Evolutionary conservation across 2,329 filamentous ascomycete genomes (phyloP).

Genomic region (Huntiella abstrusa): DNA sequence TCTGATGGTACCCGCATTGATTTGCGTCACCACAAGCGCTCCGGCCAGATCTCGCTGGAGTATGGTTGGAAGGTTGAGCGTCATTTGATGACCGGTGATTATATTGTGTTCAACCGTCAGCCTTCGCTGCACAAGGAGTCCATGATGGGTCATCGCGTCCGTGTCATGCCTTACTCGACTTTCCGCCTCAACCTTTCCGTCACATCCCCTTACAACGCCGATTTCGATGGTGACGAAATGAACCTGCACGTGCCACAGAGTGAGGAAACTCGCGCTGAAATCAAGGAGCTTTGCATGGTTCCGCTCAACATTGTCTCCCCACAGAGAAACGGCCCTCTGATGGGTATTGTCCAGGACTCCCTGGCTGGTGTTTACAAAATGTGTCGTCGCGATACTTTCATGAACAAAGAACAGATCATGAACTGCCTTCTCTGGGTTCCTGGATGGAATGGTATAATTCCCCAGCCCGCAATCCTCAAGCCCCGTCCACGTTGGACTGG

Average conservation of each 20-base stretch:
- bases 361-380: constrained; percentile 95
- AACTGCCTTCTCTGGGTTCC: constrained; percentile 96
- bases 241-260: constrained; percentile 98
- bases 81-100: constrained; percentile 88
- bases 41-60: constrained; percentile 68
- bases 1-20: constrained; percentile 89
- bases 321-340: constrained; percentile 86
- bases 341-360: constrained; percentile 99
- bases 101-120: constrained; percentile 99
- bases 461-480: constrained; percentile 82
- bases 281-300: constrained; percentile 92
- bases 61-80: constrained; percentile 99
- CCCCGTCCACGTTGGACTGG: constrained; percentile 89
- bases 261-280: constrained; percentile 87
- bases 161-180: constrained; percentile 97
- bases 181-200: constrained; percentile 96
- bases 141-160: constrained; percentile 98
- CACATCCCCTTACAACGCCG: constrained; percentile 96
- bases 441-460: constrained; percentile 90
- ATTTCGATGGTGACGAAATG: constrained; percentile 99
- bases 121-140: constrained; percentile 98
- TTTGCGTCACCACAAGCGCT: constrained; percentile 77
- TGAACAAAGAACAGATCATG: constrained; percentile 84
- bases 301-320: constrained; percentile 96
- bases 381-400: constrained; percentile 76